Evolutionary conservation across 306 rosid species (phyloP).

Genomic region (Dicorynia guianensis): DNA sequence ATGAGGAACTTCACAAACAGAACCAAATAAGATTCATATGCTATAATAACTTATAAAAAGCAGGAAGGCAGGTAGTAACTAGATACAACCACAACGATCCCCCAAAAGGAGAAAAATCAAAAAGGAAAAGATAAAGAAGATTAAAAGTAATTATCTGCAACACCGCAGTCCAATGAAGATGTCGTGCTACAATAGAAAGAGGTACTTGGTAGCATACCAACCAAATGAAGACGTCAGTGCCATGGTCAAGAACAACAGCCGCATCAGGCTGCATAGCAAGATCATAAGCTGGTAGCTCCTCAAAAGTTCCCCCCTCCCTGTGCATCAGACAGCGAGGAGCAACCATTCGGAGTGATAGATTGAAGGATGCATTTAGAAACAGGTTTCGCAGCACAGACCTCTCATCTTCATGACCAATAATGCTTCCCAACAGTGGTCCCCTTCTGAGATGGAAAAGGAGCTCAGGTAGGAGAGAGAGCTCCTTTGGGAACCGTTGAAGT

Average conservation of each 20-base stretch:
- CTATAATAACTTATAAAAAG: background rate
- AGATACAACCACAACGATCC: slow-evolving; percentile 6
- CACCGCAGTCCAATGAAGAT: slow-evolving; percentile 8
- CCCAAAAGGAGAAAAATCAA: background rate
- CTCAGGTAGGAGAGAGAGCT: slow-evolving; percentile 69
- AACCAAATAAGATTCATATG: background rate
- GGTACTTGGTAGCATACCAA: slow-evolving; percentile 57
- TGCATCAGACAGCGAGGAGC: slow-evolving; percentile 87
- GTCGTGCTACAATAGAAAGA: background rate
- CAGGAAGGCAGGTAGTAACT: slow-evolving; percentile 6
- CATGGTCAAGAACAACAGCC: slow-evolving; percentile 84
- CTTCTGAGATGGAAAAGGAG: slow-evolving; percentile 72
- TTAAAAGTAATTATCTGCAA: slow-evolving; percentile 5
- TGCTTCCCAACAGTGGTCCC: slow-evolving; percentile 74
- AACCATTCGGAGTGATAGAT: slow-evolving; percentile 76
- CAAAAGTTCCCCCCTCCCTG: slow-evolving; percentile 77
- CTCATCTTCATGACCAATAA: slow-evolving; percentile 84
- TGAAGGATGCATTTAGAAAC: slow-evolving; percentile 75
- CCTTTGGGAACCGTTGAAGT: slow-evolving; percentile 65
- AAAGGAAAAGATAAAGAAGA: slow-evolving; percentile 3
- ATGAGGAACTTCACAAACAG: background rate
- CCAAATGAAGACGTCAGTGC: slow-evolving; percentile 82
- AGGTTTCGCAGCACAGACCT: slow-evolving; percentile 70
- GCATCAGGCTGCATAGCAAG: slow-evolving; percentile 82
- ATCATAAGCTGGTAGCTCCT: slow-evolving; percentile 80